These are phyloP conservation scores for Paratinospora sagittata DNA, from an alignment of 164 flowering plant genomes.

Conservation along the genomic window DNA sequence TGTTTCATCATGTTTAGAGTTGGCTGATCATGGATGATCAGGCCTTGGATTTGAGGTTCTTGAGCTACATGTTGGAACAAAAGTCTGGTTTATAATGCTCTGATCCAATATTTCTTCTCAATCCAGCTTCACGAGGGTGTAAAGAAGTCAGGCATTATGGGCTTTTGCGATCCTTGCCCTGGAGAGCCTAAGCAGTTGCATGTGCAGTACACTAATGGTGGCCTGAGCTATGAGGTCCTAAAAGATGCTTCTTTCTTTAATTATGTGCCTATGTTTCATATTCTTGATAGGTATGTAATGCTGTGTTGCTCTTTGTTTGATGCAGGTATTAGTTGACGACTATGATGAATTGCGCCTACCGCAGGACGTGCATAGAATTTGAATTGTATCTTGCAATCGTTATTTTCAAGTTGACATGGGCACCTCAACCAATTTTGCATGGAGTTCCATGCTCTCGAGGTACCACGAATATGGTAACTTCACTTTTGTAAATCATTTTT, in stretches of 20 bases:
- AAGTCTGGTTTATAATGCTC: background rate
- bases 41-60: background rate
- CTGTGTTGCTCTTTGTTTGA: slow-evolving; percentile 3
- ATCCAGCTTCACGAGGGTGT: slow-evolving; percentile 92
- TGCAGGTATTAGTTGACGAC: slow-evolving; percentile 56
- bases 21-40: background rate
- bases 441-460: slow-evolving; percentile 21
- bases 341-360: slow-evolving; percentile 53
- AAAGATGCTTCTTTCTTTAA: background rate
- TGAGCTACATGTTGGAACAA: background rate
- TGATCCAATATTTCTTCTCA: slow-evolving; percentile 1
- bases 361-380: slow-evolving; percentile 41
- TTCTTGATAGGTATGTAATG: background rate
- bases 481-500: background rate
- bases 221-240: slow-evolving; percentile 50
- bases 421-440: slow-evolving; percentile 35
- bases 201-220: slow-evolving; percentile 60
- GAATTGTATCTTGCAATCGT: slow-evolving; percentile 1
- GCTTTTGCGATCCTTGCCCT: slow-evolving; percentile 93
- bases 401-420: background rate
- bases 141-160: slow-evolving; percentile 96
- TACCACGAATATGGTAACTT: background rate
- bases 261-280: background rate
- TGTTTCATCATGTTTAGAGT: background rate
- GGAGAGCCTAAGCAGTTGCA: slow-evolving; percentile 70